These are phyloP conservation scores for Boletus smithii DNA, from an alignment of 1,284 basidiomycete genomes.

Conservation along the genomic window DNA sequence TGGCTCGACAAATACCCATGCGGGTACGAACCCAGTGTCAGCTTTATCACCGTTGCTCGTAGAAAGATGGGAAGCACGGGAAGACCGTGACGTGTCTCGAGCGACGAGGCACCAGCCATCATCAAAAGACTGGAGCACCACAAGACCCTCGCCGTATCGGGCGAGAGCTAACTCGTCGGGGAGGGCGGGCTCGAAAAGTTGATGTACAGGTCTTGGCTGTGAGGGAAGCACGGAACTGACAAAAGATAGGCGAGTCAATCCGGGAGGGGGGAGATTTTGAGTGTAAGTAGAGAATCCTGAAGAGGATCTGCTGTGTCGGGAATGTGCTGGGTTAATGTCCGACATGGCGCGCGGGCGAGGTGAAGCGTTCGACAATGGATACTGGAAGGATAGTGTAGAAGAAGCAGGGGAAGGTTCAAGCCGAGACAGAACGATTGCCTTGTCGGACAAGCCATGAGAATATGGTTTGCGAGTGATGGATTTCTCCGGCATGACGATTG, in stretches of 20 bases:
- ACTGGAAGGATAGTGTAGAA: slow-evolving; percentile 31
- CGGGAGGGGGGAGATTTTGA: slow-evolving; percentile 11
- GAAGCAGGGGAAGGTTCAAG: slow-evolving; percentile 32
- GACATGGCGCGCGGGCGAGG: slow-evolving; percentile 5
- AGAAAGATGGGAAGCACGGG: slow-evolving; percentile 16
- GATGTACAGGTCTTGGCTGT: slow-evolving; percentile 52
- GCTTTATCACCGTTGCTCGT: slow-evolving; percentile 6
- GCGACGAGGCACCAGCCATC: slow-evolving; percentile 76
- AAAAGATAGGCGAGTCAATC: slow-evolving; percentile 22
- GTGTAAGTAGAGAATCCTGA: slow-evolving; percentile 22
- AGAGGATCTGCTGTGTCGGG: slow-evolving; percentile 22
- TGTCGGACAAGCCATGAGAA: slow-evolving; percentile 34
- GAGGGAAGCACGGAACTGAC: slow-evolving; percentile 34
- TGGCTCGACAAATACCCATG: slow-evolving; percentile 68
- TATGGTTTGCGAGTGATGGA: slow-evolving; percentile 33
- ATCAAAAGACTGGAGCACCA: slow-evolving; percentile 59
- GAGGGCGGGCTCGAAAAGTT: slow-evolving; percentile 62
- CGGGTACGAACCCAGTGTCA: slow-evolving; percentile 62
- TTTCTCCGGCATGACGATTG: slow-evolving; percentile 52
- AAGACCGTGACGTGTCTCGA: slow-evolving; percentile 45
- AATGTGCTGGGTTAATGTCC: slow-evolving; percentile 10
- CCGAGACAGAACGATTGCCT: slow-evolving; percentile 43
- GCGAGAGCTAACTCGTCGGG: slow-evolving; percentile 64
- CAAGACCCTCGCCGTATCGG: slow-evolving; percentile 52
- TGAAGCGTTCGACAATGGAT: slow-evolving; percentile 13